Conservation (phyloP, 2,329 filamentous ascomycete species). For the Tympanopsis confertula region DNA sequence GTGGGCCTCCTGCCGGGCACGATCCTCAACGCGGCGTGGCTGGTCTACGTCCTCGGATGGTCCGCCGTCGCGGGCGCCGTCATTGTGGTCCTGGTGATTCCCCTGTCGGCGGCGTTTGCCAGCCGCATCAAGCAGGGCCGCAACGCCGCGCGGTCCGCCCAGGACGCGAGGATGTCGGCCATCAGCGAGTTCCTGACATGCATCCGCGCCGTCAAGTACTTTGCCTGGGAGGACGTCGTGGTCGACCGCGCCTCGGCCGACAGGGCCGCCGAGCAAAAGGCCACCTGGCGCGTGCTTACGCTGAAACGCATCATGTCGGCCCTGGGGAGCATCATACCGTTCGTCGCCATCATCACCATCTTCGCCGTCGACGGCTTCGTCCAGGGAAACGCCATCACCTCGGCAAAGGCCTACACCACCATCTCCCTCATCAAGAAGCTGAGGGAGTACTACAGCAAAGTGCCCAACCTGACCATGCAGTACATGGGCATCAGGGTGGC, state of each 20-base stretch:
- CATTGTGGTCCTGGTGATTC: background rate
- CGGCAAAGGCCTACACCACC: conserved; percentile 45
- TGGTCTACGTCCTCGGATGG: background rate
- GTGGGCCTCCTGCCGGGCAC: background rate
- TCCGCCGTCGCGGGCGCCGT: background rate
- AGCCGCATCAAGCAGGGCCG: background rate
- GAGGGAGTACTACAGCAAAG: conserved; percentile 36
- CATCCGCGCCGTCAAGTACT: conserved; percentile 26
- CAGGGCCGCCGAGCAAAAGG: conserved; percentile 36
- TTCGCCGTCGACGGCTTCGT: conserved; percentile 38
- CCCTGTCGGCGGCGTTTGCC: background rate
- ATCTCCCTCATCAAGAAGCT: conserved; percentile 39
- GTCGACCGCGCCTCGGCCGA: conserved; percentile 35
- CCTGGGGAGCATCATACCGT: conserved; percentile 27
- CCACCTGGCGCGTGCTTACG: conserved; percentile 33
- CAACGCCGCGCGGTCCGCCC: too few species aligned
- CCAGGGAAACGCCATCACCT: conserved; percentile 32
- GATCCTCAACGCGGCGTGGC: background rate
- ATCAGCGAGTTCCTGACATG: background rate
- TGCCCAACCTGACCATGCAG: conserved; percentile 28
- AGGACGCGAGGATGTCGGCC: background rate
- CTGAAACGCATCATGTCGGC: background rate
- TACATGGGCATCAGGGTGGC: conserved; percentile 32
- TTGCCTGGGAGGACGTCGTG: conserved; percentile 45
- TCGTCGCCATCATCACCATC: conserved; percentile 31